Evolutionary conservation across 495 filamentous ascomycete species (phyloP), one percentile per base, ranked within the genome.

Genomic region (Cryomyces antarcticus): DNA sequence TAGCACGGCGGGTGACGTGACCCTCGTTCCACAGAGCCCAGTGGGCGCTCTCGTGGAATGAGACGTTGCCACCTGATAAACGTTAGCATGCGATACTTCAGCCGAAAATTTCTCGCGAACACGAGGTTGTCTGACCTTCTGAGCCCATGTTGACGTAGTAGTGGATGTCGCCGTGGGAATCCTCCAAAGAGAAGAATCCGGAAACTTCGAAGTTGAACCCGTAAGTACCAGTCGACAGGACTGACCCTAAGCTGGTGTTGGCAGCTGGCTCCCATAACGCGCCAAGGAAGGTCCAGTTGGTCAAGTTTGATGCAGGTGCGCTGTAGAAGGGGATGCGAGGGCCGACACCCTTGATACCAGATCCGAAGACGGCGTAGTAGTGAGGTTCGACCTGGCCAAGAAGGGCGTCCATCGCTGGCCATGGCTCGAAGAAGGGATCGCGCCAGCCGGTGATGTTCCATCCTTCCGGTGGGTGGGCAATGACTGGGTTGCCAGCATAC

Each of bases 171-270:
- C 59, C 61, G n/a, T 55, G 49, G 6, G 57, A 51, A 30, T 61
- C 58, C 5, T 48, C 40, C 12, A 75, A 52, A 0, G 63, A 63
- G 39, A 66, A 62, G 41, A 70, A 60, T 29, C 67, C 70, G 5
- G 58, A 57, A n/a, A 73, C 68, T 51, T 75, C 71, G 56, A 72
- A 75, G 52, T 75, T 76, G 40, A 64, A 67, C 0, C 65, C 69
- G 34, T 67, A 62, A n/a, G 64, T 60, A 4, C 68, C 67, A 0
- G 68, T 69, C 37, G 59, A 56, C 9, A 59, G 50, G 35, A 66
- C 50, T 24, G 51, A 52, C 1, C 52, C 56, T 0, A 60, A 44
- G 13, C 41, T 49, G 1, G 42, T 49, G 45, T 71, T 70, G 29
- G 59, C 56, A 13, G 61, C 57, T 3, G 62, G 51, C 38, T 64